Base-by-base conservation (phyloP, 2,329 filamentous ascomycete species). In the Botrytis byssoidea region DNA sequence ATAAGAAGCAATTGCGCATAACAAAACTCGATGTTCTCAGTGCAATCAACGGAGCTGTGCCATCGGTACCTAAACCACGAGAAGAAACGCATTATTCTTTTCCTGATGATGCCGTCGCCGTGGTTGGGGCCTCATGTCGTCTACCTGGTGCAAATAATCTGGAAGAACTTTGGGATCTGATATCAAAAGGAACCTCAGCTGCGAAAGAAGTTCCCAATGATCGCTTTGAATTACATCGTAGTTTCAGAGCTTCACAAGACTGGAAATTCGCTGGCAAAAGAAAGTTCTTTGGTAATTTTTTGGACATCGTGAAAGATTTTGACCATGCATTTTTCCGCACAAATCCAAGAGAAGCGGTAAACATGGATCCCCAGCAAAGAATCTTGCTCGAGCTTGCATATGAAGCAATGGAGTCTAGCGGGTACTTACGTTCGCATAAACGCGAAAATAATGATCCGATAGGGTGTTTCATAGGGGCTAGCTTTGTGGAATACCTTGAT, bases 161-260 rank as follows among this genome's bases (percentile, higher is more conserved):
- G 74, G 90, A 93, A 72, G 88, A 88, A 71, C 88, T 94, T 55
- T 94, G 92, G 92, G 89, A 93, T 74, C 84, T 94, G 8, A 85
- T 94, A n/a, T 87, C 89, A 79, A 90, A 91, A 81, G 92, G 92
- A 48, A 76, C 77, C 59, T 79, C 78, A 61, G 78, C 78, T 37
- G 81, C 80, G 74, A 78, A 79, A 22, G 74, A 79, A 51, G 78
- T 74, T 12, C 35, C 67, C 2, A 77, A 48, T n/a, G 46, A 74
- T 35, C 60, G 74, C 29, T 76, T 77, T 46, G 72, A 76, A 9
- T 55, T 75, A 35, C 22, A 63, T 57, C 44, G 59, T 16, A 67
- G 71, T 51, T 72, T 71, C n/a, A 57, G 71, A 35, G 55, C 74
- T 69, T 71, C 75, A 40, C 69, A 73, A 60, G 40, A 48, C 18